Evolutionary conservation across 2,329 filamentous ascomycete genomes (phyloP).

Genomic region (Aspergillus sergii): DNA sequence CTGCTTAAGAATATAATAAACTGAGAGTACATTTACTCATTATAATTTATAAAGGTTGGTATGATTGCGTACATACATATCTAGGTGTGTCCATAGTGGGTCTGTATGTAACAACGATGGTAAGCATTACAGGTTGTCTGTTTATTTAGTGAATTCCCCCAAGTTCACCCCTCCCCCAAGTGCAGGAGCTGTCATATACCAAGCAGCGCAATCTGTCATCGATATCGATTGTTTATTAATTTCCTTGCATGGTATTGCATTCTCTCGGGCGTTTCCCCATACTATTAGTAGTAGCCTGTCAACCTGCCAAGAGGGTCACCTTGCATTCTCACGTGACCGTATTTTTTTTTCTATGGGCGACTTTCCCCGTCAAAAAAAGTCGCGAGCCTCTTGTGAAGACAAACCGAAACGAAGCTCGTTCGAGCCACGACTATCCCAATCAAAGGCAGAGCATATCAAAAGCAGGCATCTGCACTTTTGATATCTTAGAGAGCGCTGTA

Average conservation of each 20-base stretch:
- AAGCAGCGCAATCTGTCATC: not conserved
- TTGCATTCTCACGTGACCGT: slow-evolving; percentile 22
- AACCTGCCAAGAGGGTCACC: slow-evolving; percentile 18
- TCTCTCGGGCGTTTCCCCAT: not conserved
- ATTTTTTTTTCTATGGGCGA: slow-evolving; percentile 19
- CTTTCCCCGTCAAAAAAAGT: slow-evolving; percentile 18
- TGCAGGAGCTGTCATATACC: not conserved
- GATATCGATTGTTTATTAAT: not conserved
- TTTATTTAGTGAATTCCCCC: not conserved
- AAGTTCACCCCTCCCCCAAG: not conserved
- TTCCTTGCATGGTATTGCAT: slow-evolving; percentile 4
- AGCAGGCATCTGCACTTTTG: slow-evolving; percentile 9
- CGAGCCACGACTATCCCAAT: slow-evolving; percentile 11
- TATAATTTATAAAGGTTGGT: not conserved
- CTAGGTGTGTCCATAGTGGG: not conserved
- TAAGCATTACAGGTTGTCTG: not conserved
- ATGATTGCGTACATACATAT: not conserved
- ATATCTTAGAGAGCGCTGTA: slow-evolving; percentile 4
- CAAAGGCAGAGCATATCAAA: slow-evolving; percentile 18
- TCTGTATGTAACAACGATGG: not conserved
- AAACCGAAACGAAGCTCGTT: slow-evolving; percentile 18
- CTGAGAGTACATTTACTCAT: too few relatives aligned
- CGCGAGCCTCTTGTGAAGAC: slow-evolving; percentile 17
- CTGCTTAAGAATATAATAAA: not conserved
- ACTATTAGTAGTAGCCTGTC: not conserved